phyloP scores from a whole-genome alignment of 257 asterid species.

The Fraxinus cuspidata region DNA sequence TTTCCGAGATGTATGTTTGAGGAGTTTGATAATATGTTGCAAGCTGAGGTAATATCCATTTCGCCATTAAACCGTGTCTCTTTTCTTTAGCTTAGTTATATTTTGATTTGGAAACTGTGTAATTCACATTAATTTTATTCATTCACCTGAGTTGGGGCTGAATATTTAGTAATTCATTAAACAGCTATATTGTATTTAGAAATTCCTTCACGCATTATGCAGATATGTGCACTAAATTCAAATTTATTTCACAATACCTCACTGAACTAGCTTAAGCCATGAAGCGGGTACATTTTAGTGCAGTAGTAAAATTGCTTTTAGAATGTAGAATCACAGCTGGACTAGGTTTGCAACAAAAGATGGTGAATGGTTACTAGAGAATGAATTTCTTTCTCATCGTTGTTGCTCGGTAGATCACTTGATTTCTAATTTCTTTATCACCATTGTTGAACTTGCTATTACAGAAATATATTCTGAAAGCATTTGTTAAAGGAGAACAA shows the following conservation, averaged over 20 bases:
- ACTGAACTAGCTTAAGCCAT: neutral
- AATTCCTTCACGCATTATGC: neutral
- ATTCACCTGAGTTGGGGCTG: neutral
- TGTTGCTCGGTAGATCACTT: neutral
- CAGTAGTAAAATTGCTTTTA: neutral
- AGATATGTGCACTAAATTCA: neutral
- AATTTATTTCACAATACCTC: neutral
- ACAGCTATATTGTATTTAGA: neutral
- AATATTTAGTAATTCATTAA: neutral
- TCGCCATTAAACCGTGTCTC: neutral
- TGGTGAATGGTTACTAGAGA: neutral
- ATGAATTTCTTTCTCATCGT: neutral
- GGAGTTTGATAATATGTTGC: neutral
- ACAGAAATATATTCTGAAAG: neutral
- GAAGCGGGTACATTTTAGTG: neutral
- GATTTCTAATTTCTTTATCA: neutral
- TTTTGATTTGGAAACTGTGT: neutral
- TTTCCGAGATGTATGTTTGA: neutral
- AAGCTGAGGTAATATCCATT: neutral
- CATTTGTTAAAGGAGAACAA: neutral
- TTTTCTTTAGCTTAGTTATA: neutral
- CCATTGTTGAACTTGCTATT: neutral
- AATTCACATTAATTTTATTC: neutral
- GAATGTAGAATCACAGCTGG: neutral
- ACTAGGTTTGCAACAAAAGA: neutral